Base-by-base conservation (phyloP, 495 filamentous ascomycete genomes). In the Aspergillus funiculosus region DNA sequence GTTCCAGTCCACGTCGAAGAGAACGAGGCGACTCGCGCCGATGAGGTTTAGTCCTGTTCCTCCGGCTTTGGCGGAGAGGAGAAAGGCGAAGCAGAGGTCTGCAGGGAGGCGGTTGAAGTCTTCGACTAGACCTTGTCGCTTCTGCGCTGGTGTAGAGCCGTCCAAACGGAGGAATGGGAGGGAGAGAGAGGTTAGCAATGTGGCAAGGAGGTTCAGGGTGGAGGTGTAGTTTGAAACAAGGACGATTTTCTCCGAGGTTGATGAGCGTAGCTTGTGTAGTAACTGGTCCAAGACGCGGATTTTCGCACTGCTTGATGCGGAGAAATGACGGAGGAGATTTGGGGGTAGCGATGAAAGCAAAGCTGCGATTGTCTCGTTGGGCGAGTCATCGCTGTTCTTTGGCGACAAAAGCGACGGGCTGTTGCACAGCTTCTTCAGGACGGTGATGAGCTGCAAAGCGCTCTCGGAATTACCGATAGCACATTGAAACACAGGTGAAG, bases 1-100 rank as follows among this genome's bases (percentile, higher is more conserved):
- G 53, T 91, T 91, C 86, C 86, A 91, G 62, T 89, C 86, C 5
- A 86, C 75, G 52, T 91, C 86, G 55, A 89, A 89, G 2, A 91
- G 76, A 6, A 89, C 69, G 0, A 91, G 75, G 8, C 86, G 73
- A 15, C 81, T 85, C 3, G 86, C 86, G 15, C 86, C 86, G 46
- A 87, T 83, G 3, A 91, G 75, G 58, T 91, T 91, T 31, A 91
- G 72, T 3, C 86, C 86, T 13, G 78, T 75, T 5, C 86, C 86
- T 9, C 86, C 86, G 29, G 82, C 76, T 61, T 89, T 89, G 8
- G 86, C 86, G 6, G 86, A 89, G 2, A 91, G 75, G 1, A 91
- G 70, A 61, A 91, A 89, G 9, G 85, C 86, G 52, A 91, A 87
- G 53, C 66, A 78, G 22, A 62, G 58, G 42, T 66, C 67, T 25